Evolutionary conservation across 768 basidiomycete genomes (phyloP), one percentile per base, ranked within the genome.

Genomic region (Tylopilus sp.): DNA sequence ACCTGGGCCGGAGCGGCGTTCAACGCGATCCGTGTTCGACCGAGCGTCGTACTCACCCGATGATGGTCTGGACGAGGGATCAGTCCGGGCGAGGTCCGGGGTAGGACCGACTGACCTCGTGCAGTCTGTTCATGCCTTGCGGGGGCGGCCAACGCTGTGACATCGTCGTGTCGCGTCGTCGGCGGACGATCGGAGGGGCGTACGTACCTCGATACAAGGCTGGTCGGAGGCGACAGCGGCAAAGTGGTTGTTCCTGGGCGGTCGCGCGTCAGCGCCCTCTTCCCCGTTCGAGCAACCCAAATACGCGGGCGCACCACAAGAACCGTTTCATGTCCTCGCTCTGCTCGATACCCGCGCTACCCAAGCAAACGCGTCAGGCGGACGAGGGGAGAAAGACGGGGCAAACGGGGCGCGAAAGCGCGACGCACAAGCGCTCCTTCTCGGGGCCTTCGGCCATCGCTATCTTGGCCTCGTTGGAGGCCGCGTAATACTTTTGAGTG

Each of bases 301-400:
- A 36, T n/a, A 28, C 6, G n/a, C 3, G 13, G 13, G 64, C 73
- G 16, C 61, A 84, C 85, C 86, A 88, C n/a, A 86, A 66, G 70
- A 86, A 87, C 10, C 79, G 76, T 57, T 85, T 87, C 85, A 85
- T 85, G 37, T 83, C 83, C 17, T 85, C 82, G 22, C 78, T 75
- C 63, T 85, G 84, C 53, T 86, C 83, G 43, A 87, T 80, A 3
- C 85, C 85, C 36, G 85, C 83, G 57, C 85, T 86, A 17, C 17
- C 11, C 30, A 0, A 26, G 13, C 30, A 17, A 10, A 31, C 34
- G 29, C 6, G 17, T n/a, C 16, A 9, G 5, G 2, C 11, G 6
- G 21, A 48, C 9, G n/a, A 31, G 55, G 34, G 25, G 26, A 4
- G 11, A 33, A 43, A 26, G 14, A 24, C 4, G 22, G 17, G n/a